A percentile compares a stretch with the other conserved stretches of the same genome.
These are phyloP conservation scores for Citrus mangshanensis DNA, from an alignment of 345 rosid species.

Conservation along the genomic window DNA sequence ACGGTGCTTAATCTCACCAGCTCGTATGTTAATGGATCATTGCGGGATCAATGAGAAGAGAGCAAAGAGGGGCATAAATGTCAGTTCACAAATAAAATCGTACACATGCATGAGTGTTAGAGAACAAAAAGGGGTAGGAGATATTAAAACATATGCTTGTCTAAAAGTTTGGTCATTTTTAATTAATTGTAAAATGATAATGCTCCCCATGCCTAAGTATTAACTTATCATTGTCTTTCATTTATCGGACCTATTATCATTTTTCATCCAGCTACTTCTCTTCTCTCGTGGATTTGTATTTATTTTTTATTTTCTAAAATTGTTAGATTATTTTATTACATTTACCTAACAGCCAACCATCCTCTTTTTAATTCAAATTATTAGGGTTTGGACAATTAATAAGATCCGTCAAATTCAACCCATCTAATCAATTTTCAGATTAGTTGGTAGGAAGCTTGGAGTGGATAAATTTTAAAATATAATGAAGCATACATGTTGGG, in stretches of 20 bases:
- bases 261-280: too few relatives aligned
- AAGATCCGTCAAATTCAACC: background rate
- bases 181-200: constrained; percentile 8
- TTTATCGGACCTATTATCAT: background rate
- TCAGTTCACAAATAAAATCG: background rate
- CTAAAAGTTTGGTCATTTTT: background rate
- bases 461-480: background rate
- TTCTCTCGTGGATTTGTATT: too few relatives aligned
- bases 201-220: constrained; percentile 23
- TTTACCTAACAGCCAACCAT: too few relatives aligned
- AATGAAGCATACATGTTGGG: background rate
- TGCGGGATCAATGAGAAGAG: background rate
- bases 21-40: background rate
- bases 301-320: too few relatives aligned
- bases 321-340: background rate
- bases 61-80: background rate
- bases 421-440: background rate
- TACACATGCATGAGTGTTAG: background rate
- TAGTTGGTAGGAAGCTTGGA: background rate
- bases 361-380: background rate
- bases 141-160: too few relatives aligned
- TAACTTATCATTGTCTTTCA: background rate
- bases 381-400: background rate
- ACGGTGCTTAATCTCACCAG: background rate
- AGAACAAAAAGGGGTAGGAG: background rate